A percentile compares a stretch with the other conserved stretches of the same genome.
Evolutionary conservation across 2,329 filamentous ascomycete genomes (phyloP).

Genomic region (Phyllachora maydis): DNA sequence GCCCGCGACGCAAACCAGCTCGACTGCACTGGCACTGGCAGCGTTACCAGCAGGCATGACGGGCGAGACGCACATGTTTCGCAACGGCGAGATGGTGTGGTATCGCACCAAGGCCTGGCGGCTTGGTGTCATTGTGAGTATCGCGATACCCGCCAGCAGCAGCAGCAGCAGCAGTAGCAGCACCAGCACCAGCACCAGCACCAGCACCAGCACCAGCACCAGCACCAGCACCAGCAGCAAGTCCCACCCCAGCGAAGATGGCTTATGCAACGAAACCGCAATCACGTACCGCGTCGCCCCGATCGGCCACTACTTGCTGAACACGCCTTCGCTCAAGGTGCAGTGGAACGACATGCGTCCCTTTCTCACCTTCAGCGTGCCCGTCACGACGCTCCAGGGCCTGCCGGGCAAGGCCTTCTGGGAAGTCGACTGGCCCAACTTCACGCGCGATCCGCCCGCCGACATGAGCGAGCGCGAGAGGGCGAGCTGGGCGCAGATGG

Average conservation of each 20-base stretch:
- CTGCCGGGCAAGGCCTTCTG: slow-evolving; percentile 9
- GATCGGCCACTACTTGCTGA: slow-evolving; percentile 9
- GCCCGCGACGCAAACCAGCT: too few relatives aligned
- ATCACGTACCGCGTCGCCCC: slow-evolving; percentile 11
- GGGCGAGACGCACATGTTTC: slow-evolving; percentile 9
- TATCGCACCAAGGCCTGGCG: slow-evolving; percentile 13
- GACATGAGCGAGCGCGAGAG: too few relatives aligned
- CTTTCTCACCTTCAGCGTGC: slow-evolving; percentile 16
- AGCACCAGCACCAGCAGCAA: not conserved
- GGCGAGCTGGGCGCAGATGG: slow-evolving; percentile 5
- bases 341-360: slow-evolving; percentile 12
- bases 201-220: not conserved
- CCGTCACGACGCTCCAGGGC: slow-evolving; percentile 7
- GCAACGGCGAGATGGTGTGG: slow-evolving; percentile 14
- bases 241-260: too few relatives aligned
- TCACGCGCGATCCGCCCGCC: slow-evolving; percentile 5
- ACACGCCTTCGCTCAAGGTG: slow-evolving; percentile 7
- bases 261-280: too few relatives aligned
- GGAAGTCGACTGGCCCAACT: slow-evolving; percentile 10
- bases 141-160: slow-evolving; percentile 2
- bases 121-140: slow-evolving; percentile 11
- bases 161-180: not conserved
- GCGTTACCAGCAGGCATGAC: slow-evolving; percentile 5
- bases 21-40: too few relatives aligned
- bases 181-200: not conserved